These are phyloP conservation scores for Elsinoe perseae DNA, from an alignment of 2,329 filamentous ascomycete genomes.

Conservation along the genomic window DNA sequence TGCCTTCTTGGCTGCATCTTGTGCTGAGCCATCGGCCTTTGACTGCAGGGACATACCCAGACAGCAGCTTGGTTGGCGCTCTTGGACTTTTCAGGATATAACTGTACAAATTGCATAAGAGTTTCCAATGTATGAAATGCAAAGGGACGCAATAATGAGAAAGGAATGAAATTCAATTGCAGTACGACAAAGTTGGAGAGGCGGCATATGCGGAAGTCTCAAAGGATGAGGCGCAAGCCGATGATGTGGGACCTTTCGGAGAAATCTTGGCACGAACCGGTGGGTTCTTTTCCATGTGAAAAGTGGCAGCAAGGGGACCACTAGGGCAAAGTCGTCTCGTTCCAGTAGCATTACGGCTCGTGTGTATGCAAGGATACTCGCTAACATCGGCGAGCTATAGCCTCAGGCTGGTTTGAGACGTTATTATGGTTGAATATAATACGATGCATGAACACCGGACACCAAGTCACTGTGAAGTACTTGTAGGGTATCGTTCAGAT, in stretches of 20 bases:
- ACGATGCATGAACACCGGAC: neutral
- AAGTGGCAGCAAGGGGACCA: neutral
- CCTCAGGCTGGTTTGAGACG: too few species aligned
- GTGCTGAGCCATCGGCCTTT: neutral
- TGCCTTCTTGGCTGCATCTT: neutral
- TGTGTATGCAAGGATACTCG: neutral
- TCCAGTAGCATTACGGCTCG: neutral
- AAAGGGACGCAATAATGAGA: neutral
- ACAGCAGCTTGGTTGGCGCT: too few species aligned
- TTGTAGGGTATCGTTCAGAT: too few species aligned
- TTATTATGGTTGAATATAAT: too few species aligned
- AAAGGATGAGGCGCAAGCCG: neutral
- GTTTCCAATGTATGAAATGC: neutral
- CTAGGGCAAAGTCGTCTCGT: neutral
- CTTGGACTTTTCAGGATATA: neutral
- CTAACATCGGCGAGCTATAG: too few species aligned
- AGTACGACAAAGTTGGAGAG: neutral
- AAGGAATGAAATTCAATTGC: neutral
- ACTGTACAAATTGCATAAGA: neutral
- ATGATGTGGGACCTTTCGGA: constrained; percentile 6
- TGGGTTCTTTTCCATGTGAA: neutral
- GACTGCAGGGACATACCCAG: neutral
- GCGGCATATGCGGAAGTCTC: constrained; percentile 4
- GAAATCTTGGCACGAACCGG: constrained; percentile 9
- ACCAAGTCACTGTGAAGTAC: neutral